phyloP scores from a whole-genome alignment of 805 yeast genomes.

The Wickerhamomyces chambardii region DNA sequence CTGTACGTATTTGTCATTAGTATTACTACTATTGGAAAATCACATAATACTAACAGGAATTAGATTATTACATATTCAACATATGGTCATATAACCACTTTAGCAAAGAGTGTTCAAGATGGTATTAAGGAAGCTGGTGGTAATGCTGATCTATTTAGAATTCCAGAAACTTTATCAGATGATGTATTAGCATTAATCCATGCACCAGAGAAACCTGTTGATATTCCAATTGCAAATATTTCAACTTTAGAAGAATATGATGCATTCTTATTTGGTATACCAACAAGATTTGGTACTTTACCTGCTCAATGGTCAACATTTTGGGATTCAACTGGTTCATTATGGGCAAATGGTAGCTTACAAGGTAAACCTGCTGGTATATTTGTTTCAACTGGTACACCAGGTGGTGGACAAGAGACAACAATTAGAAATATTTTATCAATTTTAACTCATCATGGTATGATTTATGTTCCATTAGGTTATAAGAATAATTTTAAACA shows the following conservation, averaged over 20 bases:
- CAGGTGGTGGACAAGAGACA: constrained; percentile 74
- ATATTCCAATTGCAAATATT: constrained; percentile 46
- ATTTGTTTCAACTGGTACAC: constrained; percentile 62
- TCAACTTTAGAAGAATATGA: constrained; percentile 56
- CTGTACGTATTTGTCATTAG: constrained; percentile 11
- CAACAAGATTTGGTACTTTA: constrained; percentile 69
- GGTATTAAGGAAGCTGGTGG: constrained; percentile 71
- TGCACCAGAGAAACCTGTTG: constrained; percentile 49
- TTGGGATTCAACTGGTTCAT: constrained; percentile 70
- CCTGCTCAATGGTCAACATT: constrained; percentile 73
- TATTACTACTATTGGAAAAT: constrained; percentile 17
- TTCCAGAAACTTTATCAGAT: constrained; percentile 66
- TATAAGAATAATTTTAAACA: constrained; percentile 49
- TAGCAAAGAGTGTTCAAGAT: constrained; percentile 60
- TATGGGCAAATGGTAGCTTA: constrained; percentile 67
- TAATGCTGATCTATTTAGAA: constrained; percentile 63
- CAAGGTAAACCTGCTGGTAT: constrained; percentile 69
- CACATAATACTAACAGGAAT: constrained; percentile 47
- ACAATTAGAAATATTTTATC: constrained; percentile 54
- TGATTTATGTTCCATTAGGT: constrained; percentile 72
- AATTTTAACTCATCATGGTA: constrained; percentile 66
- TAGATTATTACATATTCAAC: constrained; percentile 66
- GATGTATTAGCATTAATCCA: constrained; percentile 54
- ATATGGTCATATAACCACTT: constrained; percentile 65
- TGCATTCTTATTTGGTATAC: constrained; percentile 69